phyloP scores from a whole-genome alignment of 2,329 filamentous ascomycete species.

The Didymosphaeria variabile region DNA sequence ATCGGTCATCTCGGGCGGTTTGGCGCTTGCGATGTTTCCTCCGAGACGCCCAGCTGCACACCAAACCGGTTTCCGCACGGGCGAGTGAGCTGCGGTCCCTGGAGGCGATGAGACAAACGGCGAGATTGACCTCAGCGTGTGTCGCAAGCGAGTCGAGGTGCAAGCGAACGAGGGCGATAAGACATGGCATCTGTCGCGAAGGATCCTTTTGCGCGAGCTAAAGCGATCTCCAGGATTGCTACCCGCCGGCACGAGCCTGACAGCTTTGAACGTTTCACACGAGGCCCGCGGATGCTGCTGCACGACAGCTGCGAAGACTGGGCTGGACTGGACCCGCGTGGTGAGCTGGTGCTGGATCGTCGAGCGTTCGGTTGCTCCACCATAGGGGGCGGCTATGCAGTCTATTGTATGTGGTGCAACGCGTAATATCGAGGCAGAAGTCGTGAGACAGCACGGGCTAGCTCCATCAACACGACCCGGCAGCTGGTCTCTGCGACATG shows the following conservation, averaged over 20 bases:
- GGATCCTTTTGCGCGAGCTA: constrained; percentile 15
- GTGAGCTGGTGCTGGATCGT: neutral
- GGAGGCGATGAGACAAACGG: constrained; percentile 8
- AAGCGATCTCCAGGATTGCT: constrained; percentile 18
- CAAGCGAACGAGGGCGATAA: neutral
- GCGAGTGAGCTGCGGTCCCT: constrained; percentile 11
- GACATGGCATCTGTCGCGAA: constrained; percentile 2
- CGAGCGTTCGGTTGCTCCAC: neutral
- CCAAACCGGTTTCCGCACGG: constrained; percentile 14
- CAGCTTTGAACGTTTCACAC: neutral
- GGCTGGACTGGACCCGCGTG: neutral
- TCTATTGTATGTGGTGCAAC: constrained; percentile 44
- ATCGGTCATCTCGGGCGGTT: constrained; percentile 10
- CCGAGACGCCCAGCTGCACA: constrained; percentile 1
- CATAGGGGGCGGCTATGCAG: constrained; percentile 1
- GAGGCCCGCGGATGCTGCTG: neutral
- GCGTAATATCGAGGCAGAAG: constrained; percentile 28
- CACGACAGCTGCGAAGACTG: constrained; percentile 1
- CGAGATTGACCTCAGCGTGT: neutral
- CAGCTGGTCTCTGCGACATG: neutral
- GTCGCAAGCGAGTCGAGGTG: neutral
- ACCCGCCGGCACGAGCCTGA: constrained; percentile 5
- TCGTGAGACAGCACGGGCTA: constrained; percentile 5
- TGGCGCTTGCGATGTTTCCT: constrained; percentile 2
- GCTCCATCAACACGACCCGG: neutral